A percentile compares a stretch with the other conserved stretches of the same genome.
These are phyloP conservation scores for Neocatenulostroma microsporum DNA, from an alignment of 2,329 filamentous ascomycete genomes.

Conservation along the genomic window DNA sequence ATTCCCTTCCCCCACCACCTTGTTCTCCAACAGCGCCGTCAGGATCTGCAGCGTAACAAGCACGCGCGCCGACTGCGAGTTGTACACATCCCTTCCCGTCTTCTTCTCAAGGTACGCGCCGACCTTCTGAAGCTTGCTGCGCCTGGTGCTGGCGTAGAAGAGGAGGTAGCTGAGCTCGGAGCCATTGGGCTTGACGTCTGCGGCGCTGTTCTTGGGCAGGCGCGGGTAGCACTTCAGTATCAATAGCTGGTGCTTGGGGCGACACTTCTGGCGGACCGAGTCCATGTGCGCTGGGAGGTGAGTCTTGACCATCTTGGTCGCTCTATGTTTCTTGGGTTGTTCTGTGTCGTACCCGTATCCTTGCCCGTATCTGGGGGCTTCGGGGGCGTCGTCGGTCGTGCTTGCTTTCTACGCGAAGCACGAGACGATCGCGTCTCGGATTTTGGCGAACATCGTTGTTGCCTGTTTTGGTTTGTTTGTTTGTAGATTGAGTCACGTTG, in stretches of 20 bases:
- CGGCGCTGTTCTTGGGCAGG: constrained; percentile 72
- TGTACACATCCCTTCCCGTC: constrained; percentile 84
- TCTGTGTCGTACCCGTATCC: too few relatives aligned
- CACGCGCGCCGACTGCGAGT: constrained; percentile 72
- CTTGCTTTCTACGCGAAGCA: constrained; percentile 7
- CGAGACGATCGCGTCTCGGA: constrained; percentile 1
- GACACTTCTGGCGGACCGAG: constrained; percentile 48
- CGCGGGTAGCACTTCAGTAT: constrained; percentile 94
- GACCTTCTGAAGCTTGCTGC: constrained; percentile 94
- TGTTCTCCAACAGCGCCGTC: constrained; percentile 81
- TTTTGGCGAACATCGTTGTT: constrained; percentile 1
- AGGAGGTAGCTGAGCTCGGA: constrained; percentile 95
- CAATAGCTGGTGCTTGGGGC: constrained; percentile 93
- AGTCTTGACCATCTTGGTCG: constrained; percentile 16
- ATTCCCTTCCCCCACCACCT: constrained; percentile 48
- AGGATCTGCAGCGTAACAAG: constrained; percentile 93
- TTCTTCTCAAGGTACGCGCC: constrained; percentile 91
- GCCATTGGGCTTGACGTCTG: constrained; percentile 91
- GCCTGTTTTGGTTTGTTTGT: neutral
- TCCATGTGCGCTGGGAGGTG: constrained; percentile 24
- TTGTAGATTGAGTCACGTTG: neutral
- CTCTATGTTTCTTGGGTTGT: too few relatives aligned
- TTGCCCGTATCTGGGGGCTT: neutral
- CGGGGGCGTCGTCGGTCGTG: constrained; percentile 2
- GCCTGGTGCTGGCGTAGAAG: constrained; percentile 90